Base-by-base conservation (phyloP, 73 alveolate genomes). In the Durusdinium trenchii region DNA sequence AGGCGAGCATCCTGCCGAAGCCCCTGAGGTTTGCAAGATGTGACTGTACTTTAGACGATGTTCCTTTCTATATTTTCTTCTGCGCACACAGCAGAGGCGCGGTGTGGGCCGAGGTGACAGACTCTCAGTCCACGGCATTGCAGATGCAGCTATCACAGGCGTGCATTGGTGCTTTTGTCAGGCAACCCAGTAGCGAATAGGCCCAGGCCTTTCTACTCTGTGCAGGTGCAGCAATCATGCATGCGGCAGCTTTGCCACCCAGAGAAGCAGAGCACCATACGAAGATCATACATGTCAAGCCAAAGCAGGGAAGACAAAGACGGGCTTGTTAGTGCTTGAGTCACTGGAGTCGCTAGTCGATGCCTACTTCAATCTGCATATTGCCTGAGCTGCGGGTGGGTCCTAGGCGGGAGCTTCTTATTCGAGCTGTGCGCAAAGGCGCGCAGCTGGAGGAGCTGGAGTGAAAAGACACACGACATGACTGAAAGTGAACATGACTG, bases 371-470 rank as follows among this genome's bases (percentile, higher is more conserved):
- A n/a, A n/a, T n/a, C n/a, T n/a, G n/a, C n/a, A n/a, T n/a, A n/a
- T n/a, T n/a, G n/a, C n/a, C n/a, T n/a, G n/a, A n/a, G n/a, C n/a
- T n/a, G n/a, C n/a, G n/a, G n/a, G n/a, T n/a, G n/a, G n/a, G n/a
- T n/a, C n/a, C n/a, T n/a, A n/a, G n/a, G 95, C 82, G 95, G 62
- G 95, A 86, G 42, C 95, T 86, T 48, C 95, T 86, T 32, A 35
- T 86, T 50, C 82, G 95, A 69, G 95, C 95, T 3, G 95, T 86
- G 48, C 95, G 95, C 38, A 86, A 69, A 86, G 95, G 95, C 61
- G 95, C 95, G 40, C 95, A 86, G 83, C 50, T 86, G 82, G 95
- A 86, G 95, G 94, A 46, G 35, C 16, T 23, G 50, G 50, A 51
- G 50, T 10, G 50, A 35, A 9, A 18, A 40, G 7, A 20, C 78